Base-by-base conservation (phyloP, 2,329 filamentous ascomycete species). In the Cadophora luteo-olivacea region DNA sequence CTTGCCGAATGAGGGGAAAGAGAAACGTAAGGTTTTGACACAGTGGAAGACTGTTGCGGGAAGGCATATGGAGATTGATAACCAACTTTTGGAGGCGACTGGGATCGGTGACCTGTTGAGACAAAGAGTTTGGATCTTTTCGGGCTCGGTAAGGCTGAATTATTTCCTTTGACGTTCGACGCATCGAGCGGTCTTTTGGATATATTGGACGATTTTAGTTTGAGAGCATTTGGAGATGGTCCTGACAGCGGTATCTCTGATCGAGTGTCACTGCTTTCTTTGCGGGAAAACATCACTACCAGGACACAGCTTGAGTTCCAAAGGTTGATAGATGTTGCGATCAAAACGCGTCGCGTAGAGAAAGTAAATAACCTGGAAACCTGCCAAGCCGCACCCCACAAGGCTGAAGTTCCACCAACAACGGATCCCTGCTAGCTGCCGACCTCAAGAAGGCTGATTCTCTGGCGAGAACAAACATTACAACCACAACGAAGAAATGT, bases 401-500 rank as follows among this genome's bases (percentile, higher is more conserved):
- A 73, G 71, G 71, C 71, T 73, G 71, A 72, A 64, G 48, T 22
- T 67, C 33, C 16, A 41, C 57, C 25, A 58, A 45, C 8, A 45
- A 45, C 12, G 16, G 41, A 68, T 64, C 68, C 68, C 64, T 70
- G 68, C 38, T 38, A 24, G 38, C 4, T 29, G 45, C 25, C 22
- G 29, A 24, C 16, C 24, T 22, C 8, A 29, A 64, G 49, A 60
- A 68, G 61, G 61, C 61, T 64, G 61, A 64, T 51, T 58, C 7
- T 38, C 38, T 64, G 11, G 25, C 14, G 52, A 58, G 38, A 41
- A 60, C 36, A 58, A 62, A 41, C 16, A 36, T 64, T 5, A 64
- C 33, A 60, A 64, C 61, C 25, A 61, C 25, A 57, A 60, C 41
- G 24, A 38, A 64, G 29, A 11, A 36, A 92, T 92, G 91, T 92